Evolutionary conservation across 2,329 filamentous ascomycete species (phyloP).

Genomic region (Onygenales sp.): DNA sequence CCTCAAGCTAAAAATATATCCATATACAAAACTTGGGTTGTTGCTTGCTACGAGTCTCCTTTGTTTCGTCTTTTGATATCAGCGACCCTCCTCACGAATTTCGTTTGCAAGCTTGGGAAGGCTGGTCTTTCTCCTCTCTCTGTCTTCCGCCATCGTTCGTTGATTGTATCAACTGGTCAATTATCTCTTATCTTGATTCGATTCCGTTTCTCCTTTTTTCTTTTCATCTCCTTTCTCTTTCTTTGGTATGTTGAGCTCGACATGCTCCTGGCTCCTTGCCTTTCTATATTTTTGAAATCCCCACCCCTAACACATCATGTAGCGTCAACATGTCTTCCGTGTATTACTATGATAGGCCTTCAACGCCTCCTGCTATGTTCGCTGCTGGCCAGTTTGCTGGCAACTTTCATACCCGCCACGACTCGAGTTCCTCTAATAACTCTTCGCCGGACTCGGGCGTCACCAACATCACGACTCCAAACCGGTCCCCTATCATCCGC

Average conservation of each 20-base stretch:
- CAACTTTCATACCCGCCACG: conserved; percentile 48
- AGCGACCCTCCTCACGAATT: not conserved
- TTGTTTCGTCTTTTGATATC: conserved; percentile 10
- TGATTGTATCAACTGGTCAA: not conserved
- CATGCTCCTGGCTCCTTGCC: not conserved
- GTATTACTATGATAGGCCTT: conserved; percentile 34
- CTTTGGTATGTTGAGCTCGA: not conserved
- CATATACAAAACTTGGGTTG: not conserved
- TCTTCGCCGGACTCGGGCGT: conserved; percentile 60
- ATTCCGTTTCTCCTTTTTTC: not conserved
- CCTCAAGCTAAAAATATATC: not conserved
- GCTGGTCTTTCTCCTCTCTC: conserved; percentile 1
- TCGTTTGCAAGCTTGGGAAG: conserved; percentile 1
- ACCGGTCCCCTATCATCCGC: conserved; percentile 62
- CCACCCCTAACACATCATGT: not conserved
- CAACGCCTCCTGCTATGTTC: conserved; percentile 31
- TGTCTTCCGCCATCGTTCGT: not conserved
- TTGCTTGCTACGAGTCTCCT: conserved; percentile 10
- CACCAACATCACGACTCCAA: conserved; percentile 61
- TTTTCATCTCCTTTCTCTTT: not conserved
- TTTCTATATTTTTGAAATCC: not conserved
- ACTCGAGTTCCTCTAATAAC: conserved; percentile 57
- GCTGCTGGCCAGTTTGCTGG: conserved; percentile 24
- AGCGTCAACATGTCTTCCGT: conserved; percentile 31
- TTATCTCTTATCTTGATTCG: not conserved